Evolutionary conservation across 2,329 filamentous ascomycete species (phyloP), one percentile per base, ranked within the genome.

Genomic region (Corynespora cassiicola): DNA sequence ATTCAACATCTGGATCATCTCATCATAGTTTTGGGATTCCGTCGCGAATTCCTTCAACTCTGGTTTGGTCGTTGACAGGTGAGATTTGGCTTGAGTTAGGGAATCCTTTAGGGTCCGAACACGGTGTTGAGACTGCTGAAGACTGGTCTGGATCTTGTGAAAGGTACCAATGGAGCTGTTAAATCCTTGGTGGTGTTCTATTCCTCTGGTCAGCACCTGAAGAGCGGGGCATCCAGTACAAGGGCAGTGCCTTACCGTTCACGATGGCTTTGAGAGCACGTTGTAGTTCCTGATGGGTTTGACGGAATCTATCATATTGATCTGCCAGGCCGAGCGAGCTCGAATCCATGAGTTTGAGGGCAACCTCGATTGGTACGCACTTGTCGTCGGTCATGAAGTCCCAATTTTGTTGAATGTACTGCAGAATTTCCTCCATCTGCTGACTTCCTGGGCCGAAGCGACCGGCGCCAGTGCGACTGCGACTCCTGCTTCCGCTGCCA

Each of bases 81-180:
- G 91, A 4, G 80, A 77, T 69, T 95, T 95, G 28, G 92, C 87
- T 36, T 84, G 80, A 10, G 85, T 80, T 40, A 99, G 75, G n/a
- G 89, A 90, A 40, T 90, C 84, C 66, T 92, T 94, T 47, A 99
- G 75, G 9, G 78, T 76, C 42, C 92, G 84, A 36, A 99, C 89
- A 44, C 90, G 84, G 58, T 85, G 85, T 69, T 99, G 94, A 11
- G 90, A 96, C 33, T 82, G 78, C 58, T 92, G 88, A 51, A 99
- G 94, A 70, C 90, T 96, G 35, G 85, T 84, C 68, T 99, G 94
- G 46, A 99, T 99, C 70, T 95, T 96, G 75, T 99, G 95, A 64
- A 97, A 99, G 14, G 92, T 97, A 68, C 92, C 94, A 49, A 99
- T 97, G 33, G 92, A 96, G 69, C 90, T 96, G 72, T 97, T 99